A percentile compares a stretch with the other conserved stretches of the same genome.
phyloP scores from a whole-genome alignment of 352 stramenopile species.

The Thalassiosira allenii region DNA sequence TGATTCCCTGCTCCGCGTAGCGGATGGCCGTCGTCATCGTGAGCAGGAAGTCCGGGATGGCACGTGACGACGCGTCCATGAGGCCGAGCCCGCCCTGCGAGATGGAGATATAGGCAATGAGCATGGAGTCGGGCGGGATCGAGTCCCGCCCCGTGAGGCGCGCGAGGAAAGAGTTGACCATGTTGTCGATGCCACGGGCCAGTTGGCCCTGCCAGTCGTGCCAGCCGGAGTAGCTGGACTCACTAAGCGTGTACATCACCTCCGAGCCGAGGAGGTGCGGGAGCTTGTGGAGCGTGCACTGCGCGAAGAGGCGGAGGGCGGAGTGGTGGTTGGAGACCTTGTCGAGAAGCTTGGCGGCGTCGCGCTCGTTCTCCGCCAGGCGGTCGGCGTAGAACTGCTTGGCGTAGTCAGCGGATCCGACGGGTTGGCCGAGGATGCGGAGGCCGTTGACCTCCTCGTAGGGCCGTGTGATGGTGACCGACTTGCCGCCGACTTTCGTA shows the following conservation, averaged over 20 bases:
- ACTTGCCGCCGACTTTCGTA: not conserved
- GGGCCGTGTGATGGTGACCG: not conserved
- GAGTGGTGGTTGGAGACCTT: constrained; percentile 27
- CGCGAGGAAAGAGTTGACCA: constrained; percentile 8
- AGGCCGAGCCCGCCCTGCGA: constrained; percentile 2
- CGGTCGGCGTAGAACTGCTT: not conserved
- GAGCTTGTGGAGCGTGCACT: constrained; percentile 34
- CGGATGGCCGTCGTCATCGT: constrained; percentile 20
- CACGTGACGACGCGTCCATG: not conserved
- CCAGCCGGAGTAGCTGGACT: not conserved
- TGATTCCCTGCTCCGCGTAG: constrained; percentile 11
- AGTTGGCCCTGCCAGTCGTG: constrained; percentile 14
- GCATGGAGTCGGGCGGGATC: constrained; percentile 7
- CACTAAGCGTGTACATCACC: constrained; percentile 25
- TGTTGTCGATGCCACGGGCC: not conserved
- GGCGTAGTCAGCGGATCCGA: constrained; percentile 19
- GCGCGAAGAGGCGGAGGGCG: constrained; percentile 27
- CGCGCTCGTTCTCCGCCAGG: not conserved
- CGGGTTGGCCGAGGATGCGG: constrained; percentile 16
- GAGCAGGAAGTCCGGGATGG: constrained; percentile 44
- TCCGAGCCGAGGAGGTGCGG: constrained; percentile 25
- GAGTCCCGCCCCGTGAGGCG: not conserved
- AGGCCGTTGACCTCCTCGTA: not conserved
- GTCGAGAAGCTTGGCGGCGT: constrained; percentile 6
- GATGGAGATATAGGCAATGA: constrained; percentile 14